phyloP scores from a whole-genome alignment of 257 asterid genomes.

The Galeopsis tetrahit region DNA sequence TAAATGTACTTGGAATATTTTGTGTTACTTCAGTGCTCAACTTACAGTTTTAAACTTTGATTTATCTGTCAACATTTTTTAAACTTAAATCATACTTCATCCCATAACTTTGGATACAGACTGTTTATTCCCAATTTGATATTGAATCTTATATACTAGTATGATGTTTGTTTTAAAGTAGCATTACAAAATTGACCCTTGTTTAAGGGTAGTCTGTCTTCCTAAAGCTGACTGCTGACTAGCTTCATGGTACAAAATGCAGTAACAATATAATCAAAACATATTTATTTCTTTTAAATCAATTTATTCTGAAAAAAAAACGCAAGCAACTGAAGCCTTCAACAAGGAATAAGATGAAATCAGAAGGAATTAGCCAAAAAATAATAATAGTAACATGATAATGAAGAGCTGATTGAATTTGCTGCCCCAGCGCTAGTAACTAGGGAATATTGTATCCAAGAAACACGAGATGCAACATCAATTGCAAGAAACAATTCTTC shows the following conservation, averaged over 20 bases:
- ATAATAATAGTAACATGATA: not conserved
- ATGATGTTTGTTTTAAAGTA: not conserved
- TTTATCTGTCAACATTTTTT: not conserved
- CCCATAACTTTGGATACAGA: not conserved
- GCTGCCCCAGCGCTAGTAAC: not conserved
- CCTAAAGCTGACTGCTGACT: not conserved
- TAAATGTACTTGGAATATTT: conserved; percentile 6
- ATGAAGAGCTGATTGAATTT: not conserved
- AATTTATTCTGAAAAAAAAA: not conserved
- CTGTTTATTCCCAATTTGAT: not conserved
- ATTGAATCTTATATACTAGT: not conserved
- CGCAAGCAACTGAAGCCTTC: not conserved
- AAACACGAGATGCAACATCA: conserved; percentile 4
- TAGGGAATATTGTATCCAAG: not conserved
- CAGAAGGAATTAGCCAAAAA: not conserved
- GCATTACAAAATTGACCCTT: not conserved
- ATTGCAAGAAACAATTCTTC: not conserved
- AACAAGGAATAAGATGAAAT: not conserved
- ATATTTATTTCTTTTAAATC: not conserved
- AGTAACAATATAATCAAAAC: not conserved
- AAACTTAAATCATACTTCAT: not conserved
- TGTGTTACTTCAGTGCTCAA: not conserved
- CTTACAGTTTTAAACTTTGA: conserved; percentile 5
- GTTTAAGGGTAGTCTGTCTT: not conserved
- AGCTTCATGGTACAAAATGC: not conserved